Evolutionary conservation across 805 yeast genomes (phyloP), one percentile per base, ranked within the genome.

Genomic region (Blastobotrys mokoenaii): DNA sequence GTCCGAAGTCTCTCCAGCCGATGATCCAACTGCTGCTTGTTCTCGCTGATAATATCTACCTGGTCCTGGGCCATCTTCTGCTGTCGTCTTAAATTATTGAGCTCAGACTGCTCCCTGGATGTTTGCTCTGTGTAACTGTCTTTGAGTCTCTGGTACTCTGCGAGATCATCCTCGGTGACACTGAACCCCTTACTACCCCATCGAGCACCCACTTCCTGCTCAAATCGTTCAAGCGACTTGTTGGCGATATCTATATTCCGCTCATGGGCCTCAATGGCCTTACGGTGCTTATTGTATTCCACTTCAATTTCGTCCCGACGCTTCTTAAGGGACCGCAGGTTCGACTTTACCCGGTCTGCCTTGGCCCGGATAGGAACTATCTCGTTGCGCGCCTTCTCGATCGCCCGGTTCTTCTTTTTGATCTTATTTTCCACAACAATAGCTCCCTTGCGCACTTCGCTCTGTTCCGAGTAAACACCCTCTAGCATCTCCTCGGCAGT

Each of bases 121-220:
- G 63, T 57, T 20, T 43, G 48, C 36, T 46, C 43, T 38, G 47
- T 51, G 48, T 74, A 85, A 42, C 67, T 51, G 32, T 75, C 77
- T 57, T 84, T 74, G 46, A 86, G 64, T 1, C 46, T 18, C 36
- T 79, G 78, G 59, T 86, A 87, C 38, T 77, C 80, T 25, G 65
- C 61, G 36, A 76, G 66, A 41, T 77, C 82, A 9, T 71, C 77
- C 0, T 69, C 67, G 12, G 77, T 67, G 25, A 84, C 55, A 12
- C 64, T 56, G 34, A 61, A 67, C 52, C 58, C 67, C 38, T 39
- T 46, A 54, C 20, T 60, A 56, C 50, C 55, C 40, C 8, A 52
- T 54, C 29, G 68, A 52, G 55, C 41, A 5, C 51, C 56, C 27
- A 68, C 53, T 40, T 67, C 69, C 2, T 51, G 50, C 44, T 69